phyloP scores from a whole-genome alignment of 805 yeast species.

The Wickerhamomyces queroliae region DNA sequence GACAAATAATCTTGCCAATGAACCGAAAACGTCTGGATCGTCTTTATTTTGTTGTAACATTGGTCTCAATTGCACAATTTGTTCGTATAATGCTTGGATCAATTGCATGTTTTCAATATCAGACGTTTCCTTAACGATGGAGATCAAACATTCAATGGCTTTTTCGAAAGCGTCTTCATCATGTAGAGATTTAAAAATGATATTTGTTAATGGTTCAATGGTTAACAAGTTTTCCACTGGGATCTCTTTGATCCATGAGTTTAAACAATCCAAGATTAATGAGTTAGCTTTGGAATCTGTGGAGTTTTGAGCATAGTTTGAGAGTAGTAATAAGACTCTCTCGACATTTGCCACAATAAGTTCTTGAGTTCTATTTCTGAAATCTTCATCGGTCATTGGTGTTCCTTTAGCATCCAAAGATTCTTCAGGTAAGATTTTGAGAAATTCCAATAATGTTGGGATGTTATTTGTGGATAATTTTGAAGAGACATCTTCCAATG shows the following conservation, averaged over 20 bases:
- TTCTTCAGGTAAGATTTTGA: constrained; percentile 90
- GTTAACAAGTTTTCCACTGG: constrained; percentile 66
- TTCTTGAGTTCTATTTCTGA: constrained; percentile 53
- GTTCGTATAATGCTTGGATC: constrained; percentile 62
- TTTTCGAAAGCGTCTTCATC: constrained; percentile 70
- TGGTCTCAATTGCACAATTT: constrained; percentile 57
- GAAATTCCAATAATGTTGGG: constrained; percentile 62
- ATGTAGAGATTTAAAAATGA: constrained; percentile 59
- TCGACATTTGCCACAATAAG: constrained; percentile 64
- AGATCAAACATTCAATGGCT: constrained; percentile 80
- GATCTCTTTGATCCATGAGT: constrained; percentile 88
- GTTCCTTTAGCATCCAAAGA: constrained; percentile 70
- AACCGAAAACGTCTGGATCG: constrained; percentile 51
- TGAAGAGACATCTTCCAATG: constrained; percentile 61
- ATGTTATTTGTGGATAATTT: constrained; percentile 35
- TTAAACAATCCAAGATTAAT: constrained; percentile 65
- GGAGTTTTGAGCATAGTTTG: constrained; percentile 38
- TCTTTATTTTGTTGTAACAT: constrained; percentile 37
- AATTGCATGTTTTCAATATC: constrained; percentile 62
- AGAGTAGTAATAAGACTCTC: constrained; percentile 57
- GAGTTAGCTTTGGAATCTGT: constrained; percentile 26
- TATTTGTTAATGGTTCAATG: constrained; percentile 55
- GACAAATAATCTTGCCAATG: constrained; percentile 70
- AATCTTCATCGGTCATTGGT: constrained; percentile 78
- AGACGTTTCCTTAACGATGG: constrained; percentile 75